These are phyloP conservation scores for Amylocarpus encephaloides DNA, from an alignment of 2,329 filamentous ascomycete species.

Conservation along the genomic window DNA sequence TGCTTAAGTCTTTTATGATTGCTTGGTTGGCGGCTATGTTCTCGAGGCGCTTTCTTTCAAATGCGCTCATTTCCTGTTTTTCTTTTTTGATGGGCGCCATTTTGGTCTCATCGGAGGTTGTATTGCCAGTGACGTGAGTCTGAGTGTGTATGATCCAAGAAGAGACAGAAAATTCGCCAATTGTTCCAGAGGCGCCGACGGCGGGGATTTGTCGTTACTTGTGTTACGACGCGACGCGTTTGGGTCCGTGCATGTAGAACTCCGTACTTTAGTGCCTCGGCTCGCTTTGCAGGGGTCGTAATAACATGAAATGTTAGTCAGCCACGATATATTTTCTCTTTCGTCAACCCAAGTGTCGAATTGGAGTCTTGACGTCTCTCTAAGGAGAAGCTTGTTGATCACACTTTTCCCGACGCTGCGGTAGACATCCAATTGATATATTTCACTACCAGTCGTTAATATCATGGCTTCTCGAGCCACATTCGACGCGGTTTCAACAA, in stretches of 20 bases:
- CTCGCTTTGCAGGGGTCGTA: background rate
- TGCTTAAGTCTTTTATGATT: constrained; percentile 70
- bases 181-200: background rate
- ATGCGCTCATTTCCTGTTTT: constrained; percentile 64
- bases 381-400: background rate
- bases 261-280: background rate
- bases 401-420: background rate
- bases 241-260: too few species aligned
- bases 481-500: background rate
- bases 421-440: too few species aligned
- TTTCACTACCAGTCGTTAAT: too few species aligned
- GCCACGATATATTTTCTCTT: background rate
- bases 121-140: constrained; percentile 12
- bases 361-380: background rate
- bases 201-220: too few species aligned
- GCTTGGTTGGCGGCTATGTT: constrained; percentile 85
- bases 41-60: constrained; percentile 76
- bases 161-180: background rate
- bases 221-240: too few species aligned
- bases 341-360: background rate
- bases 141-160: background rate
- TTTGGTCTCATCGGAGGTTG: constrained; percentile 14
- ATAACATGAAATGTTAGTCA: background rate
- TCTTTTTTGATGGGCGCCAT: constrained; percentile 42
- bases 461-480: background rate